Base-by-base conservation (phyloP, 2,329 filamentous ascomycete species). In the Aspergillus alliaceus region DNA sequence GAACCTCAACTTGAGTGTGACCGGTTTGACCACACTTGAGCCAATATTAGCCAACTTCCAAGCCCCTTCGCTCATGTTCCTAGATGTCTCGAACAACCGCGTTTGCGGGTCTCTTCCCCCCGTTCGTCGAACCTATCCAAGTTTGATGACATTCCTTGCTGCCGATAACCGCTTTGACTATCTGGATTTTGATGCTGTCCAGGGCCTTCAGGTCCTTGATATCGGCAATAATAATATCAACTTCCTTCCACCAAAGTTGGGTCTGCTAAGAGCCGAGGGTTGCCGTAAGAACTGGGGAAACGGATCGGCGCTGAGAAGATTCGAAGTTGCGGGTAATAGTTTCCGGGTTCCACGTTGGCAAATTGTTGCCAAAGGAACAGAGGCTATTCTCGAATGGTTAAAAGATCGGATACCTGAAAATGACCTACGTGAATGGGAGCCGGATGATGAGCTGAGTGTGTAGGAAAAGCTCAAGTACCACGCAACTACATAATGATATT, bases 291-390 rank as follows among this genome's bases (percentile, higher is more conserved):
- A 70, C n/a, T 71, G 70, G 67, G 70, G 72, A 4, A 69, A 68
- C 37, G 80, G 81, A 2, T 68, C 69, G 77, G 86, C 66, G 61
- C 85, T 76, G 78, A 89, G 80, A 74, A 84, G 80, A 53, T 78
- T 97, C 9, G 89, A 96, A 48, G 89, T 96, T 4, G 85, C 84
- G 27, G 92, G 92, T 0, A 98, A 98, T 71, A 83, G 87, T 31
- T 98, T 98, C 76, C 83, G 91, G 31, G 91, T 97, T 31, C 93
- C 93, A 0, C 86, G 90, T 56, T 93, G 89, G 78, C 90, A 89
- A 61, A 84, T 96, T 6, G 77, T 98, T 48, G 90, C 93, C 59
- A 90, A 91, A 60, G 93, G 93, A 0, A 97, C 93, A 0, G 91
- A 96, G 66, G 89, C 90, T 2, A 88, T 91, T 0, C 77, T 97